Percentiles rank a stretch among this genome's conserved stretches.
These are phyloP conservation scores for Echium plantagineum DNA, from an alignment of 257 asterid species.

Conservation along the genomic window DNA sequence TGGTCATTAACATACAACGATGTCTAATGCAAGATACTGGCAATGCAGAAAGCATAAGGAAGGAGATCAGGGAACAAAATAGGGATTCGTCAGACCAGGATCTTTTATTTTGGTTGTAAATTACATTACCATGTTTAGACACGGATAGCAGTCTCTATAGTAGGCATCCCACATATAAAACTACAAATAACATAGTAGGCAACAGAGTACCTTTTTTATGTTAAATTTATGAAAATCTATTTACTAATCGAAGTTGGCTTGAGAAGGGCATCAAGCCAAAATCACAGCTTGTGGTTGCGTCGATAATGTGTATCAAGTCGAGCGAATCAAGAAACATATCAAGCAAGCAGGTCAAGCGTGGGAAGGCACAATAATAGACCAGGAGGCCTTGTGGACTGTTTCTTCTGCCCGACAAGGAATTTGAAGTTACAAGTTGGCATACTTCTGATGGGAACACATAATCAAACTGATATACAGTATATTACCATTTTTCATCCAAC, in stretches of 20 bases:
- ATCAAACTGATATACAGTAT: constrained; percentile 6
- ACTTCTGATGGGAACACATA: background rate
- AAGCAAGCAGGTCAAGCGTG: no score
- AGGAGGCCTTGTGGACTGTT: background rate
- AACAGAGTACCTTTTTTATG: no score
- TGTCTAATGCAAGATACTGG: no score
- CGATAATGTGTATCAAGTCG: no score
- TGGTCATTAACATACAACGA: background rate
- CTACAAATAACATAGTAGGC: background rate
- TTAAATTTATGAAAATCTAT: no score
- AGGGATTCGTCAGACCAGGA: background rate
- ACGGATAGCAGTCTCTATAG: background rate
- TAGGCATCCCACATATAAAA: background rate
- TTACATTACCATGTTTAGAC: background rate
- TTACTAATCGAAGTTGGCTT: no score
- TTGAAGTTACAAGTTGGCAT: background rate
- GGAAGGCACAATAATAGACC: no score
- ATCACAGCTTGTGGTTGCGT: no score
- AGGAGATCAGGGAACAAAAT: background rate
- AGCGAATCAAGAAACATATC: no score
- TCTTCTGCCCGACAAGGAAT: background rate
- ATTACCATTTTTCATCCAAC: constrained; percentile 85
- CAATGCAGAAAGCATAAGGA: no score
- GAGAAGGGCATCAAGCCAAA: no score
- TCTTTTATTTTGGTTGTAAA: background rate